phyloP scores from a whole-genome alignment of 306 rosid genomes.

The Acacia crassicarpa region DNA sequence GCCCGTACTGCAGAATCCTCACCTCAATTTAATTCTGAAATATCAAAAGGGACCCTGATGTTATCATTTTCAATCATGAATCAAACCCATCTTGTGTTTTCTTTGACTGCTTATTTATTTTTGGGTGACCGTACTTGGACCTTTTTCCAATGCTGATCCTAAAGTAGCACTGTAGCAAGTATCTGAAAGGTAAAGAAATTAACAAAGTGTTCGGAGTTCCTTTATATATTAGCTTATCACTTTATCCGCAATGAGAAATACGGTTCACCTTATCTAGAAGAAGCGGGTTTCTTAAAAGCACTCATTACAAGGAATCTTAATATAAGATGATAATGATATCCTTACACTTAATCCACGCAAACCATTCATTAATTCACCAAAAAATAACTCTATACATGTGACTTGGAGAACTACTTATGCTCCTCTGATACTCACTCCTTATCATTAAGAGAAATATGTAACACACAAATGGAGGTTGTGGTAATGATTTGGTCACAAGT shows the following conservation, averaged over 20 bases:
- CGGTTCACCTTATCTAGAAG: constrained; percentile 34
- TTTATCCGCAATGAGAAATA: constrained; percentile 2
- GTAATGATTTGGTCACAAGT: constrained; percentile 18
- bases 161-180: constrained; percentile 13
- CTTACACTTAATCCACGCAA: constrained; percentile 43
- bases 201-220: constrained; percentile 15
- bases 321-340: constrained; percentile 32
- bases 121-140: constrained; percentile 24
- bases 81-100: constrained; percentile 22
- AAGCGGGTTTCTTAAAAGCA: constrained; percentile 34
- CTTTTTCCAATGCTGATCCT: constrained; percentile 37
- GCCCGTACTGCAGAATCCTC: constrained; percentile 16
- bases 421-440: constrained; percentile 22
- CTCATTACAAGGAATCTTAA: constrained; percentile 37
- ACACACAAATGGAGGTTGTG: constrained; percentile 33
- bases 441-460: constrained; percentile 10
- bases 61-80: constrained; percentile 36
- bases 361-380: constrained; percentile 48
- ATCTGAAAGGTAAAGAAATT: constrained; percentile 4
- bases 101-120: constrained; percentile 22
- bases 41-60: constrained; percentile 35
- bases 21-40: constrained; percentile 35
- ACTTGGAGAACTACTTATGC: constrained; percentile 28
- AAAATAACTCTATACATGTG: constrained; percentile 59
- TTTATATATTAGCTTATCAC: constrained; percentile 7